Evolutionary conservation across 495 filamentous ascomycete species (phyloP).

Genomic region (Filosporella fistucella): DNA sequence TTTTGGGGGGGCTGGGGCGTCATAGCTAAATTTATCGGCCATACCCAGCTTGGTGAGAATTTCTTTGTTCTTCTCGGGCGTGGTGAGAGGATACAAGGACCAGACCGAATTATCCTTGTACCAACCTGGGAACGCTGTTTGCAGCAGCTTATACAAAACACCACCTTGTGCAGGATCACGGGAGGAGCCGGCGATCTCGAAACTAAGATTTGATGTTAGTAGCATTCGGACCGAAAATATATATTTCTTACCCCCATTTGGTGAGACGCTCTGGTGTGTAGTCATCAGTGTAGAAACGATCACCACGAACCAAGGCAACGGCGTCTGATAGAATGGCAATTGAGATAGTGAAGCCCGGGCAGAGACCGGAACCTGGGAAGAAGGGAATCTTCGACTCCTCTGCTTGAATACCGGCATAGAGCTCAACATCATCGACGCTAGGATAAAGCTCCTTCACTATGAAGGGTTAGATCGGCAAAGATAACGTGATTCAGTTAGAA

Average conservation of each 20-base stretch:
- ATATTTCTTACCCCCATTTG: conserved; percentile 58
- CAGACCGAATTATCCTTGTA: conserved; percentile 2
- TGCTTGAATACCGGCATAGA: conserved; percentile 78
- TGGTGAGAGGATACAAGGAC: conserved; percentile 86
- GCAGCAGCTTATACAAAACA: conserved; percentile 3
- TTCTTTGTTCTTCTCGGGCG: conserved; percentile 65
- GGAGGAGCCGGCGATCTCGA: no score
- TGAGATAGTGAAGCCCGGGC: conserved; percentile 77
- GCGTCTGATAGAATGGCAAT: conserved; percentile 83
- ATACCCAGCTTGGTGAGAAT: conserved; percentile 70
- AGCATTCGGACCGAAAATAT: not conserved
- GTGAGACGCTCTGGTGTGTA: conserved; percentile 75
- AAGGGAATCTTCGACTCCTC: conserved; percentile 74
- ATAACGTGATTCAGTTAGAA: no score
- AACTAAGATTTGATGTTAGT: no score
- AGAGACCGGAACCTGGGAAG: conserved; percentile 74
- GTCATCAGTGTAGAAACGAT: conserved; percentile 76
- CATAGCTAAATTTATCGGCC: conserved; percentile 68
- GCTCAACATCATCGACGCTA: conserved; percentile 72
- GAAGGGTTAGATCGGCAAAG: no score
- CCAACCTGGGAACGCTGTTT: conserved; percentile 1
- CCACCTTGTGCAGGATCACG: no score
- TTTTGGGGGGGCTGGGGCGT: conserved; percentile 55
- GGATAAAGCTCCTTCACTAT: conserved; percentile 73
- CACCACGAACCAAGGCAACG: conserved; percentile 77